These are phyloP conservation scores for Helotiales sp. DNA, from an alignment of 2,329 filamentous ascomycete genomes.

Conservation along the genomic window DNA sequence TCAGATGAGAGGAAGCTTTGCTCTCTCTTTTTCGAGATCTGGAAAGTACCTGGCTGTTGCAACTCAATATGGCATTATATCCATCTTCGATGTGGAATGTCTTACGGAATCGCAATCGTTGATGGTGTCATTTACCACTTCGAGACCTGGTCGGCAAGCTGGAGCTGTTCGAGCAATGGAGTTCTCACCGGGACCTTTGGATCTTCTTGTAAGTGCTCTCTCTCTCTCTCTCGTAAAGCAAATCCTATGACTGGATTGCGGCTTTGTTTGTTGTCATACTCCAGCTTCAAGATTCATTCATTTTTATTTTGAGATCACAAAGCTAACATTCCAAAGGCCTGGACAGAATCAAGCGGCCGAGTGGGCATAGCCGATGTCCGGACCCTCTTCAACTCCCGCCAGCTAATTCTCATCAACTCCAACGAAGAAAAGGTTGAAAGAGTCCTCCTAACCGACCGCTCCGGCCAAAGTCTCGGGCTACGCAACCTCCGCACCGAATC, in stretches of 20 bases:
- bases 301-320: not conserved
- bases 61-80: slow-evolving; percentile 81
- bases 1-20: slow-evolving; percentile 72
- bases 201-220: slow-evolving; percentile 62
- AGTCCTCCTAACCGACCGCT: slow-evolving; percentile 35
- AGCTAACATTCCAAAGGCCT: slow-evolving; percentile 56
- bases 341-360: slow-evolving; percentile 86
- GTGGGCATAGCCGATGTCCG: slow-evolving; percentile 77
- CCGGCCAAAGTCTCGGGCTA: slow-evolving; percentile 36
- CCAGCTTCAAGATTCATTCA: not conserved
- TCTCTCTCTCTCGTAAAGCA: not conserved
- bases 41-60: slow-evolving; percentile 75
- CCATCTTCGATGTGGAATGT: slow-evolving; percentile 67
- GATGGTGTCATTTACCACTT: slow-evolving; percentile 77
- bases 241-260: not conserved
- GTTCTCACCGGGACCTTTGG: slow-evolving; percentile 88
- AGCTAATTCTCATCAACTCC: slow-evolving; percentile 68
- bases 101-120: slow-evolving; percentile 62
- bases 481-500: slow-evolving; percentile 34
- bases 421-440: slow-evolving; percentile 55
- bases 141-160: slow-evolving; percentile 56
- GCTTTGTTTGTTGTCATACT: not conserved
- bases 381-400: slow-evolving; percentile 67
- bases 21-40: slow-evolving; percentile 75
- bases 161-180: slow-evolving; percentile 90